Base-by-base conservation (phyloP, 257 asterid species). In the Solanum peruvianum region DNA sequence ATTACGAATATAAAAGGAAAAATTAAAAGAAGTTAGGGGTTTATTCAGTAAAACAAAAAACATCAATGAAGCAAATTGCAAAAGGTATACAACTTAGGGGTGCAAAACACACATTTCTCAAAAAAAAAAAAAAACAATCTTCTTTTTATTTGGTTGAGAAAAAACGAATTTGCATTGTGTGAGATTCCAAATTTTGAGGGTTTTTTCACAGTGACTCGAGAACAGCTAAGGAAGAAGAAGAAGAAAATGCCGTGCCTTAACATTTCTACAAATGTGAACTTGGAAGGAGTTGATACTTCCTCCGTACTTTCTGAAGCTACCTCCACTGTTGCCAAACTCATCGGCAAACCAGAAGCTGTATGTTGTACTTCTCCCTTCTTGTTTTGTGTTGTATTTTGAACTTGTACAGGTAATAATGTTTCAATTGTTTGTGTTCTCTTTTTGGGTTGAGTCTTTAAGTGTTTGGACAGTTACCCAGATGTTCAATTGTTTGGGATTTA, bases 321-420 rank as follows among this genome's bases (percentile, higher is more conserved):
- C 84, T 94, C 98, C 75, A 47, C 94, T 52, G 98, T 96, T n/a
- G 98, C 99, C 87, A 92, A 94, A 87, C 73, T 95, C 91, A 92
- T 93, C 91, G 95, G 98, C 91, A 97, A 97, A 88, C 99, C 99
- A n/a, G 96, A 94, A 85, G 94, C 97, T 18, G 98, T 96, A 84
- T 76, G 92, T 86, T 86, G 2, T 64, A 37, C 56, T 78, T 7
- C 4, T 49, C 71, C 71, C 10, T 60, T 80, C 56, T 76, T 5
- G 25, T 15, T 58, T 52, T 12, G 67, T 45, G 71, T 6, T 31
- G 14, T 70, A 83, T 62, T 44, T 86, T 44, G 60, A 82, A 8
- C 52, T 83, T 77, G 7, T 5, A 35, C 45, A 4, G 25, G 11
- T 71, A 18, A 20, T 3, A 37, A 21, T 35, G 47, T 35, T 72